Base-by-base conservation (phyloP, 495 filamentous ascomycete species). In the Aspergillus haitiensis region DNA sequence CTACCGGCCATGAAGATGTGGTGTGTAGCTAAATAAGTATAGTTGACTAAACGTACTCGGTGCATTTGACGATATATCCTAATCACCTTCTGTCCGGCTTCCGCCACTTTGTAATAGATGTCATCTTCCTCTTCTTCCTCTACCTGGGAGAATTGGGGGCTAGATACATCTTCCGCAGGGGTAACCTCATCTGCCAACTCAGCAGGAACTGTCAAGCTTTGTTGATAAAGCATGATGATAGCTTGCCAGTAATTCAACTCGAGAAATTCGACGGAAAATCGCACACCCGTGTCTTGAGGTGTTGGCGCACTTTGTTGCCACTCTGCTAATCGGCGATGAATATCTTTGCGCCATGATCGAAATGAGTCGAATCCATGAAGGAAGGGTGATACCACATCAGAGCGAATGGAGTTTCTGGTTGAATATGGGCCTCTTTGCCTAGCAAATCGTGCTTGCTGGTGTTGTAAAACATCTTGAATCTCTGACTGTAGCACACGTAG, bases 231-330 rank as follows among this genome's bases (percentile, higher is more conserved):
- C 90, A 96, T 90, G 62, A 98, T 95, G 55, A 97, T 85, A n/a
- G 92, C 90, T 71, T 98, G 93, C 91, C 92, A 98, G 70, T 97
- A 98, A 68, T 98, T 98, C 50, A 98, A 73, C 60, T 97, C 91
- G 6, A 97, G 77, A 62, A 97, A 93, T 50, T 95, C 85, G 8
- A 88, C 84, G 6, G 87, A 88, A 71, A 98, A 97, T 7, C 84
- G 82, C 21, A 98, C 93, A 8, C 92, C 92, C 0, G 88, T 95
- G 33, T 95, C 86, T 18, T 82, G 69, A 60, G 86, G 88, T 2
- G 78, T 85, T 1, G 93, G 93, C 3, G 92, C 88, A 40, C 85
- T 83, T 47, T 88, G 85, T 60, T 93, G 93, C 93, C 93, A 98
- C 65, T 94, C 87, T 59, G 83, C 87, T 50, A 97, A 70, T 46